Conservation (phyloP, 2,329 filamentous ascomycete genomes). For the Eurotiales sp. region DNA sequence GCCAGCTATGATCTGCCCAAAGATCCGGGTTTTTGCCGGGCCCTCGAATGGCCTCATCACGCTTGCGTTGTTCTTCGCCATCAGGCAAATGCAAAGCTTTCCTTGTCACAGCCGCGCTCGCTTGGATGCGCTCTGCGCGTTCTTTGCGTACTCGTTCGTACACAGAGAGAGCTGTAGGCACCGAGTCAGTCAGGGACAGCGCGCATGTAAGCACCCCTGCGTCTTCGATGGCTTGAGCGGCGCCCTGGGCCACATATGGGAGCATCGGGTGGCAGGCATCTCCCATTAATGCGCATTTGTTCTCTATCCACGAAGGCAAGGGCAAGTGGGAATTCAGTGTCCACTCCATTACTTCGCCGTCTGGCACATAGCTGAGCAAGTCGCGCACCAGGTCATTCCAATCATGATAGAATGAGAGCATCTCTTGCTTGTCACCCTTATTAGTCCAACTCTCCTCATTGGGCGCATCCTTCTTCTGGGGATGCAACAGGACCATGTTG, state of each 20-base stretch:
- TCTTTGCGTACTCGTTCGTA: constrained; percentile 38
- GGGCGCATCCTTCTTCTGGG: constrained; percentile 37
- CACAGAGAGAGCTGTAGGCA: constrained; percentile 31
- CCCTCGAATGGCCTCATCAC: too few relatives aligned
- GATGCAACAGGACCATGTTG: constrained; percentile 61
- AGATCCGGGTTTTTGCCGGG: too few relatives aligned
- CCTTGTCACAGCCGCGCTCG: constrained; percentile 34
- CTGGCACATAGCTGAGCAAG: constrained; percentile 58
- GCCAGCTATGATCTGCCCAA: too few relatives aligned
- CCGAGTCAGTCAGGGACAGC: constrained; percentile 29
- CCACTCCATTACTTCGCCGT: constrained; percentile 44
- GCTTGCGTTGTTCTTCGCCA: constrained; percentile 35
- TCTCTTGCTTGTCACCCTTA: constrained; percentile 56
- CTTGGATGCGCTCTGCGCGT: constrained; percentile 37
- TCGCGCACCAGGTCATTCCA: constrained; percentile 59
- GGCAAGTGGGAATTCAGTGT: constrained; percentile 33
- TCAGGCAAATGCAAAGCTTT: constrained; percentile 36
- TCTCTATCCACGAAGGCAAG: constrained; percentile 32
- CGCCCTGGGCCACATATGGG: constrained; percentile 42
- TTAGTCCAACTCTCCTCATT: constrained; percentile 59
- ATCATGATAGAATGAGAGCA: constrained; percentile 59
- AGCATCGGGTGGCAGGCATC: constrained; percentile 45
- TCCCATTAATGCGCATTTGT: constrained; percentile 37
- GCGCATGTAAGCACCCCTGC: constrained; percentile 33
- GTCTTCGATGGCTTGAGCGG: constrained; percentile 46